Base-by-base conservation (phyloP, 176 grass and related monocot genomes). In the Calamus simplicifolius region DNA sequence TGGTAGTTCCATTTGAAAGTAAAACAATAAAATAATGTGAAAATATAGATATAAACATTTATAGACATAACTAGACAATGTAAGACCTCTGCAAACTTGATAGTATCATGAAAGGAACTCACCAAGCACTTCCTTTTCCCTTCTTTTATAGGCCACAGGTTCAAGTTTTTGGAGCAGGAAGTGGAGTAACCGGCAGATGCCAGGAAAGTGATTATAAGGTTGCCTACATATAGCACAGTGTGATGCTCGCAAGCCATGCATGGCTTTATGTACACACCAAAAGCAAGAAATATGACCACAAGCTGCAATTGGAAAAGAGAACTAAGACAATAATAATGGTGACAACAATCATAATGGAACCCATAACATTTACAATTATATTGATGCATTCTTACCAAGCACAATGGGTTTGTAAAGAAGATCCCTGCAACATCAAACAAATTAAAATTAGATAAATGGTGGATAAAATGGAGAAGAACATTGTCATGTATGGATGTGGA, bases 281-380 rank as follows among this genome's bases (percentile, higher is more conserved):
- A 98, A 98, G 35, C 93, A 98, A 69, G 81, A 92, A 62, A 76
- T 81, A 73, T 98, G 93, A 5, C 93, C 93, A 71, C 93, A 98
- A 60, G 79, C 93, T 98, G 87, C 75, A 73, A n/a, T 13, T 50
- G 51, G 21, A 59, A 62, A 25, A 70, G 23, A 28, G 4, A 19
- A 67, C 6, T 3, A 54, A 67, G 49, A 16, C 19, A 18, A n/a
- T 5, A 53, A 51, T 19, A 53, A 54, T 26, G 8, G 8, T 54
- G 3, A 31, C 8, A 16, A 59, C 66, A 3, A 61, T 28, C 56
- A 67, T 4, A 56, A 61, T 25, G 13, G 21, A 31, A 69, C 5
- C 49, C 25, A n/a, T 27, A 62, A 68, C 18, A 56, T 43, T 59
- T 66, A 48, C 29, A 66, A 4, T 48, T 57, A 18, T 59, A 67